Percentiles rank a stretch among this genome's conserved stretches.
Evolutionary conservation across 2,329 filamentous ascomycete species (phyloP).

Genomic region (Myriosclerotinia scirpicola): DNA sequence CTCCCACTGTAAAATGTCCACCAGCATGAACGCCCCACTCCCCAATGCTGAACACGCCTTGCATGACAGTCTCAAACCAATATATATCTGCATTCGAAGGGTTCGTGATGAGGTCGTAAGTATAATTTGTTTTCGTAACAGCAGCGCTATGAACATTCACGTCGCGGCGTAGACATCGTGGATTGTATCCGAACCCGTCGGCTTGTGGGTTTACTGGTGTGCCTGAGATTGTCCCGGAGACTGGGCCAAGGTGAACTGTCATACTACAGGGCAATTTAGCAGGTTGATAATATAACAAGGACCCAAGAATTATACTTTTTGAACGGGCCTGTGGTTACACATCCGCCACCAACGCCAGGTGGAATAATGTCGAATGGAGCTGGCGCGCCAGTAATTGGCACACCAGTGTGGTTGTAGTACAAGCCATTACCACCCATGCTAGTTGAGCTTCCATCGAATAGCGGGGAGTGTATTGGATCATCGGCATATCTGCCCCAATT

Average conservation of each 20-base stretch:
- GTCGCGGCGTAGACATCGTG: conserved; percentile 46
- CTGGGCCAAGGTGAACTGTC: conserved; percentile 49
- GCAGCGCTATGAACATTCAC: conserved; percentile 43
- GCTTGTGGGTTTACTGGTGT: conserved; percentile 41
- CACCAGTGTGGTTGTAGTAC: conserved; percentile 33
- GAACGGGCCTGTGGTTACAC: conserved; percentile 51
- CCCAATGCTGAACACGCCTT: conserved; percentile 40
- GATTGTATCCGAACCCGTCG: conserved; percentile 42
- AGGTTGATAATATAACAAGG: background rate
- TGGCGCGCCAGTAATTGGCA: conserved; percentile 27
- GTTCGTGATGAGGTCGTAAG: conserved; percentile 43
- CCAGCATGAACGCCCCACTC: conserved; percentile 44
- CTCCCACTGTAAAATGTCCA: conserved; percentile 47
- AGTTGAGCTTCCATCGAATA: conserved; percentile 55
- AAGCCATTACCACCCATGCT: conserved; percentile 51
- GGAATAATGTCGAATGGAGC: conserved; percentile 40
- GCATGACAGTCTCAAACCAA: conserved; percentile 49
- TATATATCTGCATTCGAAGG: conserved; percentile 41
- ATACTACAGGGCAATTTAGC: conserved; percentile 29
- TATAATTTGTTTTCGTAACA: conserved; percentile 43
- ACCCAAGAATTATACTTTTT: conserved; percentile 38
- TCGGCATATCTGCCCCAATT: conserved; percentile 51
- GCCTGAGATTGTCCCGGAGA: conserved; percentile 40
- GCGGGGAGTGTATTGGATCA: conserved; percentile 49
- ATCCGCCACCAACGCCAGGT: conserved; percentile 54